Percentiles rank a stretch among this genome's conserved stretches.
Conservation (phyloP, 345 rosid species). For the Cardamine resedifolia region DNA sequence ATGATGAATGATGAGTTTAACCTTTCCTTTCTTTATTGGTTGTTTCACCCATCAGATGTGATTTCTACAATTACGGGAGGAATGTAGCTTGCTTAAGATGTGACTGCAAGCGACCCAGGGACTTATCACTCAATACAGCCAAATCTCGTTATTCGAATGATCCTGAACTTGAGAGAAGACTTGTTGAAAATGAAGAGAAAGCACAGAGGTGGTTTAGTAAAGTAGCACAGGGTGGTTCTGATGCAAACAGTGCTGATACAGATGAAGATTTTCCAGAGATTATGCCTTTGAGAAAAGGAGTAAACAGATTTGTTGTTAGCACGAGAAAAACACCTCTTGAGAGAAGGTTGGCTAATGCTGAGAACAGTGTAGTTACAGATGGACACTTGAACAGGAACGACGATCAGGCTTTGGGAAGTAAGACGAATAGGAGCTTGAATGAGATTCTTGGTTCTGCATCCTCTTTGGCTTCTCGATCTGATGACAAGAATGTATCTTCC, state of each 20-base stretch:
- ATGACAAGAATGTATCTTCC: constrained; percentile 21
- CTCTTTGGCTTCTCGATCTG: constrained; percentile 30
- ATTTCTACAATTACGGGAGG: constrained; percentile 74
- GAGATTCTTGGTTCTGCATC: constrained; percentile 50
- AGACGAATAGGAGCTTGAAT: constrained; percentile 41
- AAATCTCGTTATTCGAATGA: constrained; percentile 40
- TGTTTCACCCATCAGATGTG: constrained; percentile 57
- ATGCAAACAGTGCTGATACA: constrained; percentile 52
- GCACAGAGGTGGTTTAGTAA: constrained; percentile 76
- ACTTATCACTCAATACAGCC: constrained; percentile 32
- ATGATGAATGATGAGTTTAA: constrained; percentile 18
- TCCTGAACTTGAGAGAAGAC: constrained; percentile 50
- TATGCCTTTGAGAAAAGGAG: constrained; percentile 93
- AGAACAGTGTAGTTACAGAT: constrained; percentile 27
- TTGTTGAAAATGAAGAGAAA: constrained; percentile 80
- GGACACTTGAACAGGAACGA: constrained; percentile 26
- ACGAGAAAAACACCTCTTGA: constrained; percentile 89
- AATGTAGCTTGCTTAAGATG: constrained; percentile 88
- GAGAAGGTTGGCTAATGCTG: constrained; percentile 64
- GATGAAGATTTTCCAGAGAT: constrained; percentile 92
- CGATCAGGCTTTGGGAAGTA: constrained; percentile 22
- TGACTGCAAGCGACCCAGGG: constrained; percentile 79
- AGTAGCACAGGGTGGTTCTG: constrained; percentile 61
- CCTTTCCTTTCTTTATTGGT: constrained; percentile 9
- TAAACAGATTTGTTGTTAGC: constrained; percentile 87